Evolutionary conservation across 2,329 filamentous ascomycete species (phyloP), one percentile per base, ranked within the genome.

Genomic region (Penicillium sp.): DNA sequence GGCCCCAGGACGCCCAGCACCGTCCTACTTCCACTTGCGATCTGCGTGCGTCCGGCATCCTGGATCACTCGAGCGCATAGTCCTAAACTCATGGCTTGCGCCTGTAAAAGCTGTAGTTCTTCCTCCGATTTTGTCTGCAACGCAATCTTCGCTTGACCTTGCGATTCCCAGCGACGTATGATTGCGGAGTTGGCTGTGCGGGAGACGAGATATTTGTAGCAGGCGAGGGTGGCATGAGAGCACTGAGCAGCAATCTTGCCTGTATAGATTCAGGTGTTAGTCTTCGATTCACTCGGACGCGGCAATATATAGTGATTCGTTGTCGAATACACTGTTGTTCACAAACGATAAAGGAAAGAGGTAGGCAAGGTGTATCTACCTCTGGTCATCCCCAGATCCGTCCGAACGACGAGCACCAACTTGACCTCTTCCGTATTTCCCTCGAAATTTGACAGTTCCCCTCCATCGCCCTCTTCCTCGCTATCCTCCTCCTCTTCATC

Each of bases 241-340:
- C 91, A 94, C 80, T 98, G 95, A 7, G 95, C 95, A 61, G 92
- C 95, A 72, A 98, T 97, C 84, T 99, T 99, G 72, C 94, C 94
- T 97, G 66, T 50, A 48, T n/a, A 41, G 44, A 23, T 46, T 5
- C 17, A 47, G 9, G 19, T 15, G 35, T 53, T 17, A 35, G 56
- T 35, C 23, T 26, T 23, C n/a, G 23, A 19, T 41, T 31, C 21
- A 21, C 55, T n/a, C 26, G 23, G 35, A 53, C 58, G 35, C 8
- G 56, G 7, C 8, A 38, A 26, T 30, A 7, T 38, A 63, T 26
- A 6, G 26, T 3, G 26, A 26, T 26, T 4, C 3, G 26, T 5
- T 26, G 26, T 26, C 3, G 26, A 6, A 26, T 26, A 26, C 26
- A 26, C 26, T 26, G 26, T 26, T 26, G 26, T 26, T 26, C 26